These are phyloP conservation scores for Penicillium concentricum DNA, from an alignment of 2,329 filamentous ascomycete species.

Conservation along the genomic window DNA sequence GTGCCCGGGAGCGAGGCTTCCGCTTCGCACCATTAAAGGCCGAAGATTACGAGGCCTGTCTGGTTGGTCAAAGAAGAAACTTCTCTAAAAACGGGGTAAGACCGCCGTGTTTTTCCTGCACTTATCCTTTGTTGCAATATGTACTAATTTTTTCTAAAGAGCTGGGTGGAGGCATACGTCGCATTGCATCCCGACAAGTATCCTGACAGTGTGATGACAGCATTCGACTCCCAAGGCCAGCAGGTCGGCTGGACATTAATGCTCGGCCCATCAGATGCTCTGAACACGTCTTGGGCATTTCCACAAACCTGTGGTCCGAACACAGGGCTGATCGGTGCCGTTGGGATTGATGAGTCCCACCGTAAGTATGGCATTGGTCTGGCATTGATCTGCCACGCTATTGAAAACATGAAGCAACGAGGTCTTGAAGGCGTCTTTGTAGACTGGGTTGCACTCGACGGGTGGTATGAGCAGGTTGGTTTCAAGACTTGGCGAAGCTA, in stretches of 20 bases:
- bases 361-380: constrained; percentile 44
- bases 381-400: constrained; percentile 44
- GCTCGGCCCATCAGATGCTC: constrained; percentile 34
- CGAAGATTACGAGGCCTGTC: constrained; percentile 41
- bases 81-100: constrained; percentile 39
- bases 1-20: constrained; percentile 35
- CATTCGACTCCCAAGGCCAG: constrained; percentile 37
- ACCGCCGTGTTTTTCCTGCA: neutral
- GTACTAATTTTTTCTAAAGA: constrained; percentile 24
- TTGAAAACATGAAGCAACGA: constrained; percentile 45
- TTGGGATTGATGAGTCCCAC: constrained; percentile 42
- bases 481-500: constrained; percentile 44
- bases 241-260: constrained; percentile 50
- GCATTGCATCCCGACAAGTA: constrained; percentile 35
- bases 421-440: constrained; percentile 46
- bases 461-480: constrained; percentile 48
- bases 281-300: constrained; percentile 41
- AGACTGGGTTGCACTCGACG: constrained; percentile 45
- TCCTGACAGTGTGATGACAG: constrained; percentile 44
- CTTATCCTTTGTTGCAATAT: neutral
- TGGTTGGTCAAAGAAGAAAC: constrained; percentile 41
- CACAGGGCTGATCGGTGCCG: constrained; percentile 47
- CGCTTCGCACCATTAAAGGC: constrained; percentile 38
- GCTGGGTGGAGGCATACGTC: constrained; percentile 45
- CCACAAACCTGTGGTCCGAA: constrained; percentile 40